A percentile compares a stretch with the other conserved stretches of the same genome.
Conservation (phyloP, 2,329 filamentous ascomycete genomes). For the Cordyceps cateniannulata region DNA sequence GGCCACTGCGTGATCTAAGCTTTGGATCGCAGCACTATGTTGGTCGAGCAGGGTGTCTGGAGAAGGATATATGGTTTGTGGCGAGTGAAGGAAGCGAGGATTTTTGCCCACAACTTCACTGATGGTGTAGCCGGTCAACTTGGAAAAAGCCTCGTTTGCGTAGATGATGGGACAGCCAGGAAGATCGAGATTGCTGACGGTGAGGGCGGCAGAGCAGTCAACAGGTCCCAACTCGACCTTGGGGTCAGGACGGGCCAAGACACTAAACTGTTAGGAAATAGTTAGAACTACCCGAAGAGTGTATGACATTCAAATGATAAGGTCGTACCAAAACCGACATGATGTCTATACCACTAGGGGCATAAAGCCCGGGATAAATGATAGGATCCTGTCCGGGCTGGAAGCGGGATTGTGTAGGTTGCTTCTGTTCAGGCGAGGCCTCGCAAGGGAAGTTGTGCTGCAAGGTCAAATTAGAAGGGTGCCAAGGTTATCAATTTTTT, state of each 20-base stretch:
- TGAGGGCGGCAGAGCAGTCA: slow-evolving; percentile 76
- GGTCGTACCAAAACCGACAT: slow-evolving; percentile 46
- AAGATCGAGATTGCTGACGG: slow-evolving; percentile 70
- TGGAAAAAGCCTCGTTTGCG: slow-evolving; percentile 71
- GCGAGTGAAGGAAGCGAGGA: slow-evolving; percentile 77
- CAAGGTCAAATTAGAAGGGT: neutral
- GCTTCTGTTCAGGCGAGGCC: neutral
- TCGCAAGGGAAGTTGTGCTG: slow-evolving; percentile 18
- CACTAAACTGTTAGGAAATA: slow-evolving; percentile 39
- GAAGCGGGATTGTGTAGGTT: slow-evolving; percentile 14
- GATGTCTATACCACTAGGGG: slow-evolving; percentile 48
- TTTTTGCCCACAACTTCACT: slow-evolving; percentile 72
- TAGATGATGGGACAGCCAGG: slow-evolving; percentile 78
- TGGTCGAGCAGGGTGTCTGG: slow-evolving; percentile 14
- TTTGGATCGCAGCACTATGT: slow-evolving; percentile 51
- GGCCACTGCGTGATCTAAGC: slow-evolving; percentile 40
- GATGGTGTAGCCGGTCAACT: slow-evolving; percentile 70
- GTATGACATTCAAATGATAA: neutral
- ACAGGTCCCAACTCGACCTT: slow-evolving; percentile 74
- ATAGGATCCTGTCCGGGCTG: slow-evolving; percentile 35
- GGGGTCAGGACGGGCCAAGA: slow-evolving; percentile 65
- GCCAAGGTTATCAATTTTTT: neutral
- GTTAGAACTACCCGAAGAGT: slow-evolving; percentile 9
- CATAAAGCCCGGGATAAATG: slow-evolving; percentile 51
- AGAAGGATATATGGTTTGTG: slow-evolving; percentile 43